These are phyloP conservation scores for Mucor mucedo DNA, from an alignment of 371 early-diverging fungal species.

Conservation along the genomic window DNA sequence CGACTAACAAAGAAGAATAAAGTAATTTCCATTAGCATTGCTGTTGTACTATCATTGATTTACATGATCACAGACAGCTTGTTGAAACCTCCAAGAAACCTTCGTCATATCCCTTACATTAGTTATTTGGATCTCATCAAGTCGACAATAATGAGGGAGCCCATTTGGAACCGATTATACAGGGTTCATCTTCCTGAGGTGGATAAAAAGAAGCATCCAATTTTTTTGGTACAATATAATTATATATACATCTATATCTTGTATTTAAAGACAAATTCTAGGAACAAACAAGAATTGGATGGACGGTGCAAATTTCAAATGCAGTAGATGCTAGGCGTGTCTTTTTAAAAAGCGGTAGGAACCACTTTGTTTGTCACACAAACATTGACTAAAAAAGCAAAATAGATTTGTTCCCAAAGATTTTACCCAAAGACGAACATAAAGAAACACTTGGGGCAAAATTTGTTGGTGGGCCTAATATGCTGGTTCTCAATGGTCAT, in stretches of 20 bases:
- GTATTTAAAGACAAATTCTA: neutral
- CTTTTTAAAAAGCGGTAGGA: constrained; percentile 10
- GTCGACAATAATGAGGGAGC: neutral
- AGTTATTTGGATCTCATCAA: constrained; percentile 7
- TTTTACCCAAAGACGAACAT: neutral
- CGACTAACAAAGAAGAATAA: constrained; percentile 13
- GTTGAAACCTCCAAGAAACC: constrained; percentile 19
- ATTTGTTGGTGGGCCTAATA: constrained; percentile 2
- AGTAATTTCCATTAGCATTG: constrained; percentile 7
- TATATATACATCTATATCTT: neutral
- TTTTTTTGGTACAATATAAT: constrained; percentile 15
- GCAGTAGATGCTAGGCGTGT: constrained; percentile 10
- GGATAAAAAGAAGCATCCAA: constrained; percentile 5
- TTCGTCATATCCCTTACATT: constrained; percentile 33
- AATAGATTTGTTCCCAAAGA: constrained; percentile 6
- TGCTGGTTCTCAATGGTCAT: constrained; percentile 17
- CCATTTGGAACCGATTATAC: neutral
- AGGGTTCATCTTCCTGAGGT: constrained; percentile 5
- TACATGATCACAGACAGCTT: neutral
- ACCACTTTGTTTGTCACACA: neutral
- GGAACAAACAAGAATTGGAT: neutral
- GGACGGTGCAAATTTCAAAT: constrained; percentile 8
- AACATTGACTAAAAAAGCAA: neutral
- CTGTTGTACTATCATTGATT: constrained; percentile 8
- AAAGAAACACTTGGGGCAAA: constrained; percentile 8